Base-by-base conservation (phyloP, 768 basidiomycete genomes). In the Austroboletus festivus region DNA sequence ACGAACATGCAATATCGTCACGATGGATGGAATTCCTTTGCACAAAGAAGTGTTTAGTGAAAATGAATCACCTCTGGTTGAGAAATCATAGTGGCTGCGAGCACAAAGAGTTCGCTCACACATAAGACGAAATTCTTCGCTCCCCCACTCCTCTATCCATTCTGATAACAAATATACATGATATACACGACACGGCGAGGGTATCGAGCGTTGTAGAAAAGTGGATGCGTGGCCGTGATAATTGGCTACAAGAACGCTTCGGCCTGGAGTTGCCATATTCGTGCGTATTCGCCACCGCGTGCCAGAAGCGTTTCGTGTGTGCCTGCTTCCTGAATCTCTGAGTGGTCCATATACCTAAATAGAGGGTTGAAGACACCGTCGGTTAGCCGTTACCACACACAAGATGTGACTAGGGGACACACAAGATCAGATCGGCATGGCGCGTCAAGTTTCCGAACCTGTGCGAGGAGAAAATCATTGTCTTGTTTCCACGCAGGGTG, bases 401-500 rank as follows among this genome's bases (percentile, higher is more conserved):
- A 2, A 20, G 15, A 18, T n/a, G 2, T 16, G 21, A n/a, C n/a
- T n/a, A 19, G 20, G 22, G 22, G 12, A 51, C 77, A 54, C 52
- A 86, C 81, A 87, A 50, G 24, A 89, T 86, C 4, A 84, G 61
- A 66, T 87, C 84, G 0, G 86, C 86, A 56, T 85, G 76, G 10
- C 83, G 73, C 1, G 86, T 89, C 11, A 87, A 68, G 50, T 82
- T 86, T 11, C 85, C 86, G 57, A 74, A 77, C 24, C 66, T 46
- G 19, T 68, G 89, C 0, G 85, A 85, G 1, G 86, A 89, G 60
- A 89, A 89, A 21, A 89, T 65, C 88, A 89, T 89, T 2, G 88
- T 89, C 65, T 87, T 90, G 63, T 77, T 82, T 13, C 85, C 86
- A 38, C 86, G 74, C 18, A 89, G 60, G 8, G 73, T 68, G 18